phyloP scores from a whole-genome alignment of 106 monocot species.

The Chionographis japonica region DNA sequence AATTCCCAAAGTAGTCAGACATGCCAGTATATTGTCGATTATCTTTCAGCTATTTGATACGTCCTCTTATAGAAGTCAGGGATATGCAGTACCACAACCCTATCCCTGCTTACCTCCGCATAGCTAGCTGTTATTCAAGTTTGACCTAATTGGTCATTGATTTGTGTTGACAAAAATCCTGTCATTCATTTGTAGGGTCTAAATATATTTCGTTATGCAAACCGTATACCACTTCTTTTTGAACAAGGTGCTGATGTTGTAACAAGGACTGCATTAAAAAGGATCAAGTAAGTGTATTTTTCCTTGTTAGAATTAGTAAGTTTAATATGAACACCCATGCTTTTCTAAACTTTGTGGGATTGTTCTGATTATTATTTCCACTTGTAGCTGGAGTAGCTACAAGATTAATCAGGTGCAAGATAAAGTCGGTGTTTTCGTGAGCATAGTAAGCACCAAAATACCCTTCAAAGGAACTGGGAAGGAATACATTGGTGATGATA shows the following conservation, averaged over 20 bases:
- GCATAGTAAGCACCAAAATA: slow-evolving; percentile 99
- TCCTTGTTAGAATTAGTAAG: background rate
- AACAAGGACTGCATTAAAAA: slow-evolving; percentile 86
- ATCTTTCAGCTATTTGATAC: too few species aligned
- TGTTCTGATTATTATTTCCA: background rate
- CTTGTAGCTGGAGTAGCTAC: slow-evolving; percentile 87
- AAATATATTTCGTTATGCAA: slow-evolving; percentile 95
- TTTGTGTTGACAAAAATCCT: background rate
- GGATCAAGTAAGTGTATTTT: slow-evolving; percentile 68
- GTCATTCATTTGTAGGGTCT: slow-evolving; percentile 49
- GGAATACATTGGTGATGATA: slow-evolving; percentile 99
- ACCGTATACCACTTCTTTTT: slow-evolving; percentile 97
- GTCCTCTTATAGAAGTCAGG: too few species aligned
- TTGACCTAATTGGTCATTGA: background rate
- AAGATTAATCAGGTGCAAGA: slow-evolving; percentile 95
- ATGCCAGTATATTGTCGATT: too few species aligned
- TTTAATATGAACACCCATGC: too few species aligned
- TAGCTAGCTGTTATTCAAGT: too few species aligned
- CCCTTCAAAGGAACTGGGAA: slow-evolving; percentile 99
- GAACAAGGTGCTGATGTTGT: slow-evolving; percentile 99
- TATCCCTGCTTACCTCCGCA: too few species aligned
- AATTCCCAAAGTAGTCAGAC: too few species aligned
- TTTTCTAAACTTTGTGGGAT: too few species aligned
- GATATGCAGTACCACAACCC: too few species aligned
- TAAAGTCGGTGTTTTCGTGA: slow-evolving; percentile 97